Evolutionary conservation across 2,329 filamentous ascomycete species (phyloP).

Genomic region (Claviceps sp.): DNA sequence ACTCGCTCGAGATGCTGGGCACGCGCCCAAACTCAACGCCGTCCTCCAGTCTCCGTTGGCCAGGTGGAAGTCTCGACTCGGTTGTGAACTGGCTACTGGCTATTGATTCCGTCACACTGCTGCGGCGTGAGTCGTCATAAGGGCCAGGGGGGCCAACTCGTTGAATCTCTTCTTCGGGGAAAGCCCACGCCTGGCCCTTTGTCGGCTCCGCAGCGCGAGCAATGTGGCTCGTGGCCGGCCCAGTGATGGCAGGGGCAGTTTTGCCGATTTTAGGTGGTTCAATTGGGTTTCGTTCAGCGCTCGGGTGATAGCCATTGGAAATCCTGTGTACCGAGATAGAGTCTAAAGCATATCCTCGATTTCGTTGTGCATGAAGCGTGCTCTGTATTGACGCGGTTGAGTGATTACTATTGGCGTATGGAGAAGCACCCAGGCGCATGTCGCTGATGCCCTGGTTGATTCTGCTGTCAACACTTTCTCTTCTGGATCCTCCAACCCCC

Average conservation of each 20-base stretch:
- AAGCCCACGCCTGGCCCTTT: slow-evolving; percentile 74
- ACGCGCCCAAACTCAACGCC: slow-evolving; percentile 35
- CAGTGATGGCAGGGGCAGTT: slow-evolving; percentile 64
- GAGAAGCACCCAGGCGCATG: slow-evolving; percentile 51
- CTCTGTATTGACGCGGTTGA: slow-evolving; percentile 64
- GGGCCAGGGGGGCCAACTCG: slow-evolving; percentile 27
- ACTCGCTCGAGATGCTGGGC: slow-evolving; percentile 39
- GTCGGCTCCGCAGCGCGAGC: slow-evolving; percentile 64
- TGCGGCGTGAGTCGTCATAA: slow-evolving; percentile 54
- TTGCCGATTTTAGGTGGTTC: slow-evolving; percentile 40
- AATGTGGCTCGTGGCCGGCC: slow-evolving; percentile 50
- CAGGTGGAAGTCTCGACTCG: slow-evolving; percentile 57
- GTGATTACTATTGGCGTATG: slow-evolving; percentile 64
- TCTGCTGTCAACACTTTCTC: slow-evolving; percentile 69
- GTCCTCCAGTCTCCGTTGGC: slow-evolving; percentile 61
- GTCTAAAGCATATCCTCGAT: slow-evolving; percentile 40
- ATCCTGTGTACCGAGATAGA: slow-evolving; percentile 43
- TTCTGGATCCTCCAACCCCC: slow-evolving; percentile 33
- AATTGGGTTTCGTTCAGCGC: slow-evolving; percentile 38
- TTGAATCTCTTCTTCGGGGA: slow-evolving; percentile 58
- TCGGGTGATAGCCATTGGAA: slow-evolving; percentile 52
- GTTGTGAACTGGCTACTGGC: slow-evolving; percentile 68
- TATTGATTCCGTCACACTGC: slow-evolving; percentile 64
- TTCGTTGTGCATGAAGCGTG: slow-evolving; percentile 53
- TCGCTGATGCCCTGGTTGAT: slow-evolving; percentile 61